Conservation (phyloP, 2,329 filamentous ascomycete genomes). For the Sporothrix humicola region DNA sequence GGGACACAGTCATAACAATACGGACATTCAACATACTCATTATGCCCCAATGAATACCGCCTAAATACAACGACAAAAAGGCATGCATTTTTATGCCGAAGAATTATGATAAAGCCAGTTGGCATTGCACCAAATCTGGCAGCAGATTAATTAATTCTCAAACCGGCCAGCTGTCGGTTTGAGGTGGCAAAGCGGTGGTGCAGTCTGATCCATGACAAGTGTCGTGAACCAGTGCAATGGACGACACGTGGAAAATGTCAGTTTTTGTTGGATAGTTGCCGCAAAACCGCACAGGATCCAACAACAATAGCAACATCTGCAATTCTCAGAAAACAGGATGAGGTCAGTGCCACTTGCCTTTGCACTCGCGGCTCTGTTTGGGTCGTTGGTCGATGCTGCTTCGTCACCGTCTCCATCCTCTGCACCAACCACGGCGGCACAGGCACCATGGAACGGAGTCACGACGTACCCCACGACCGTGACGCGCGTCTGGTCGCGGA, state of each 20-base stretch:
- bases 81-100: not conserved
- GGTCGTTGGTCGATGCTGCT: not conserved
- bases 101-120: not conserved
- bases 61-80: not conserved
- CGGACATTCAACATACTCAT: no score
- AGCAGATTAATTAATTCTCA: constrained; percentile 12
- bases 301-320: not conserved
- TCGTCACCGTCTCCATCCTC: not conserved
- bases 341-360: not conserved
- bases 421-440: not conserved
- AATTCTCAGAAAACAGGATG: not conserved
- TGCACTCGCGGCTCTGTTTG: not conserved
- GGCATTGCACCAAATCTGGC: not conserved
- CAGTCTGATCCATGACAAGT: not conserved
- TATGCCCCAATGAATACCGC: not conserved
- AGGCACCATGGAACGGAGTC: not conserved
- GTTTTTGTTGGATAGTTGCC: no score
- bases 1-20: no score
- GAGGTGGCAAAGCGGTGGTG: not conserved
- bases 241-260: not conserved
- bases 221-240: not conserved
- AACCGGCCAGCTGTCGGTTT: constrained; percentile 3
- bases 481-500: constrained; percentile 29
- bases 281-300: no score
- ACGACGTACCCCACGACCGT: constrained; percentile 32